Evolutionary conservation across 345 rosid genomes (phyloP).

Genomic region (Hibiscus syriacus): DNA sequence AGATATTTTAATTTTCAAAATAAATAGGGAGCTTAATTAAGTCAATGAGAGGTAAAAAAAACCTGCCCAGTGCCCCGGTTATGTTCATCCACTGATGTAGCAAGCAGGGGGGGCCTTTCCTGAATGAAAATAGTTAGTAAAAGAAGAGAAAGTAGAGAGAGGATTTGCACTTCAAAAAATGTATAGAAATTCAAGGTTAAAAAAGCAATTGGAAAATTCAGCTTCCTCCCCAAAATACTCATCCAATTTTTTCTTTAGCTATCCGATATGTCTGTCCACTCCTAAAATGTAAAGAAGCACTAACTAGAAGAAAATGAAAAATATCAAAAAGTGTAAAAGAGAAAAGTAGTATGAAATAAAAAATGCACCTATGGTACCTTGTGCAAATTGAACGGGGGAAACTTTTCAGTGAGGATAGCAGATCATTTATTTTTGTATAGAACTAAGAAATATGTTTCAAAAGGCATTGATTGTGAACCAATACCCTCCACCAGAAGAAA

Average conservation of each 20-base stretch:
- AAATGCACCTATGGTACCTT: background rate
- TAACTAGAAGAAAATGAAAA: background rate
- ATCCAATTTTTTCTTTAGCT: background rate
- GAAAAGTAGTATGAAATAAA: background rate
- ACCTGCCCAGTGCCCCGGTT: conserved; percentile 75
- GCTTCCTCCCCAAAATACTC: background rate
- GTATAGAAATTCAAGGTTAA: background rate
- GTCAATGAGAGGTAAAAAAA: conserved; percentile 17
- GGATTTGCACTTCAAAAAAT: conserved; percentile 12
- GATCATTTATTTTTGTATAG: conserved; percentile 12
- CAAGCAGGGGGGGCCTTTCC: conserved; percentile 55
- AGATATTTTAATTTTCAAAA: background rate
- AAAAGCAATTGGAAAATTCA: background rate
- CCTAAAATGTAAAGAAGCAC: background rate
- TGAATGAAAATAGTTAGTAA: conserved; percentile 20
- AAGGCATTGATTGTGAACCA: background rate
- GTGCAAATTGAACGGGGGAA: background rate
- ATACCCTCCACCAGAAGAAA: conserved; percentile 8
- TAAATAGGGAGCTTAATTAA: conserved; percentile 3
- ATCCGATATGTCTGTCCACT: background rate
- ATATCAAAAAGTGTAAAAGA: background rate
- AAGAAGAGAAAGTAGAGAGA: background rate
- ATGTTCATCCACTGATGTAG: conserved; percentile 49
- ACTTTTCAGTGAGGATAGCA: background rate
- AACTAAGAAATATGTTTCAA: conserved; percentile 3